Evolutionary conservation across 352 stramenopile species (phyloP), one percentile per base, ranked within the genome.

Genomic region (Phytopythium ostracodes): DNA sequence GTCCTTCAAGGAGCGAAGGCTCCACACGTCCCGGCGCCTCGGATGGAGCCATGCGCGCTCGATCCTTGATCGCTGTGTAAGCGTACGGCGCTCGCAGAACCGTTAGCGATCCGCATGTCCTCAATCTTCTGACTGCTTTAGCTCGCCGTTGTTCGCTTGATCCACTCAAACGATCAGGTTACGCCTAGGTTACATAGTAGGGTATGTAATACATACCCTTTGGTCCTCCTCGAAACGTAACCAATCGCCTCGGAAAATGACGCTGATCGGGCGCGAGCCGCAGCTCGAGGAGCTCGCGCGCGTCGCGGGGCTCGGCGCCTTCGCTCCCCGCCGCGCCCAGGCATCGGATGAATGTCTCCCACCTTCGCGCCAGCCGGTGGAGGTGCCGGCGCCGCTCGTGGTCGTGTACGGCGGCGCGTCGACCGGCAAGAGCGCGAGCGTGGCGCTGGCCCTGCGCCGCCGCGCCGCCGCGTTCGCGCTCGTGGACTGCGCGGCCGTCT

Each of bases 401-500:
- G 68, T 94, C 5, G 71, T 92, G 1, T 90, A 91, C 60, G 85
- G 85, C 24, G 80, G 77, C 36, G 81, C 84, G 29, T 91, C 83
- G 14, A 87, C 81, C n/a, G 85, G 85, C 53, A 94, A 94, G 64
- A 90, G 78, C 52, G 53, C 77, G 54, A 73, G 70, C n/a, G 76
- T 92, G 53, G 67, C 71, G 24, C 70, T 77, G 25, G 67, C 64
- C 15, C 57, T 92, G 55, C 66, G 63, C 14, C 52, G 51, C 14
- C 64, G 82, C 44, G 59, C 72, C 22, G 51, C 67, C 22, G 58
- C 71, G 11, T 78, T 81, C 63, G 79, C 76, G 4, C 64, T 90
- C 47, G 73, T 94, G 27, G 82, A 94, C 66, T 90, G 83, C 64
- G 89, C 79, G 11, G 82, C 70, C 31, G 65, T 92, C 10, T 89